Conservation (phyloP, 1,284 basidiomycete species). For the Puccinia novopanici region DNA sequence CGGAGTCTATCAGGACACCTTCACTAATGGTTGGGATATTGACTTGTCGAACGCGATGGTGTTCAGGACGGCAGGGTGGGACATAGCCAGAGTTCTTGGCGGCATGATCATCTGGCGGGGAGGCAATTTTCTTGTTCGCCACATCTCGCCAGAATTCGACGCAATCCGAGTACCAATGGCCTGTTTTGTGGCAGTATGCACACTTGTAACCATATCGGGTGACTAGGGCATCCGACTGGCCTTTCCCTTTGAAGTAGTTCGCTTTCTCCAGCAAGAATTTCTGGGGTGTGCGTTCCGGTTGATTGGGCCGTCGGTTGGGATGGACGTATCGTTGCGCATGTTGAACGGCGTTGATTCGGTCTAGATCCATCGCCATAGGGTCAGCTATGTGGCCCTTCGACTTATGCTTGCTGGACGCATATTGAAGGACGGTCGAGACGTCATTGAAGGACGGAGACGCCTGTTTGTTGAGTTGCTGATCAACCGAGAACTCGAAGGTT, state of each 20-base stretch:
- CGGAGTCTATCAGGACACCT: background rate
- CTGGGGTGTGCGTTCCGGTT: background rate
- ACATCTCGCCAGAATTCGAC: background rate
- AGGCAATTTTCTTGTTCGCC: background rate
- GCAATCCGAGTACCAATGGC: slow-evolving; percentile 18
- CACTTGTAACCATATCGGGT: background rate
- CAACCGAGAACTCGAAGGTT: background rate
- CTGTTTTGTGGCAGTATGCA: background rate
- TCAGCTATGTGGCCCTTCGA: background rate
- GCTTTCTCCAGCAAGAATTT: background rate
- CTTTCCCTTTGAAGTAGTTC: background rate
- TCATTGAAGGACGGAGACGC: background rate
- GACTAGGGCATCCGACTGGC: background rate
- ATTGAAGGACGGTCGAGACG: background rate
- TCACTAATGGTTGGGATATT: background rate
- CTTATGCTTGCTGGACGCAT: background rate
- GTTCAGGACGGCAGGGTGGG: background rate
- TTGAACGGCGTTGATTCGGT: background rate
- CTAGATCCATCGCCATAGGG: background rate
- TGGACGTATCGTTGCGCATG: background rate
- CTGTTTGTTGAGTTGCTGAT: background rate
- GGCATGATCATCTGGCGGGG: background rate
- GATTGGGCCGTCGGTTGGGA: background rate
- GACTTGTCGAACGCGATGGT: background rate
- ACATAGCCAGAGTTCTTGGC: background rate